Base-by-base conservation (phyloP, 1,284 basidiomycete genomes). In the Cystobasidium sp. region DNA sequence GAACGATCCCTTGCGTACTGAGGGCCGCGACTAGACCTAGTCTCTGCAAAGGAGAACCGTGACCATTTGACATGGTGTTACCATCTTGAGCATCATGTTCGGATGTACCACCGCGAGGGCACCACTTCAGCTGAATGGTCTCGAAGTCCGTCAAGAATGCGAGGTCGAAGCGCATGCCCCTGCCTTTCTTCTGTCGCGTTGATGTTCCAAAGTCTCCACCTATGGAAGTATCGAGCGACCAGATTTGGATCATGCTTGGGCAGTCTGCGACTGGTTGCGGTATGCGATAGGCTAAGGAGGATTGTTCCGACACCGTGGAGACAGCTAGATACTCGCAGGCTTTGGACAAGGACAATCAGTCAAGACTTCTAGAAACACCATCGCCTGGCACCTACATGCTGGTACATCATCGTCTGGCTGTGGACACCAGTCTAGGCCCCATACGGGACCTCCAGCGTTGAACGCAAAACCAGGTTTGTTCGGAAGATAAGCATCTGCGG, bases 371-470 rank as follows among this genome's bases (percentile, higher is more conserved):
- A 49, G 14, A 24, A 2, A 47, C 20, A 18, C 16, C 14, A 49
- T 37, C 47, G 20, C 6, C 18, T 31, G 3, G 16, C 2, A 63
- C 71, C 14, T n/a, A 71, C 65, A 20, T 9, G 68, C 55, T 18
- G 75, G 67, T 7, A 14, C 22, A 7, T 90, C 88, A 37, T 85
- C 83, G 31, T 86, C 84, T 75, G 90, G 86, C 20, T 89, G 88
- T 0, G 94, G 93, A 81, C 92, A 93, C 93, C 94, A 97, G 78
- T 94, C 92, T 20, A 95, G 80, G 0, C 88, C 91, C 89, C 91
- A 93, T 16, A 92, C 90, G 0, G 91, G 90, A 2, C 89, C 90
- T 1, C 94, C 94, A 0, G 90, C 89, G 76, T 90, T 91, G 82
- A 96, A 89, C 0, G 93, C 84, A 76, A 90, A 86, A 0, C 88